These are phyloP conservation scores for Alternaria atra DNA, from an alignment of 2,329 filamentous ascomycete species.

Conservation along the genomic window DNA sequence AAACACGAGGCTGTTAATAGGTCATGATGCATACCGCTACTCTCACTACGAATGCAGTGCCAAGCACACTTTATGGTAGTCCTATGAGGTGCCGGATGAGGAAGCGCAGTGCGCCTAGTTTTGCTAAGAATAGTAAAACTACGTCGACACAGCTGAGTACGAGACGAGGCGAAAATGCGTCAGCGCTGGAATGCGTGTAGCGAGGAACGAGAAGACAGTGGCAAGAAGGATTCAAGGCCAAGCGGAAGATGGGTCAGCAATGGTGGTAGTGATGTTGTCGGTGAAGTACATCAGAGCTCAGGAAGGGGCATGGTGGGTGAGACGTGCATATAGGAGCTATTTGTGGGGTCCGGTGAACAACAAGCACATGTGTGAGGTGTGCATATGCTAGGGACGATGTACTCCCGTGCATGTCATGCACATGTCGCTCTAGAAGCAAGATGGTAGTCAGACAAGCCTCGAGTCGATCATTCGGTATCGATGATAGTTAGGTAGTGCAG, in stretches of 20 bases:
- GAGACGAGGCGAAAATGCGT: conserved; percentile 15
- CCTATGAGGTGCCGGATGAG: conserved; percentile 17
- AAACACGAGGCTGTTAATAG: conserved; percentile 22
- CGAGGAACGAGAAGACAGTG: not conserved
- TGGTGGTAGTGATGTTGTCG: conserved; percentile 1
- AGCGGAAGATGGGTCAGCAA: not conserved
- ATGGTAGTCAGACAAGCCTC: not conserved
- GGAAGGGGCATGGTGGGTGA: not conserved
- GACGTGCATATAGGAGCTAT: not conserved
- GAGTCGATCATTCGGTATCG: conserved; percentile 1
- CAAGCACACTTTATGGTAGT: conserved; percentile 4
- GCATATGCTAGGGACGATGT: not conserved
- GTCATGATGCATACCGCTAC: conserved; percentile 28
- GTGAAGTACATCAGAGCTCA: not conserved
- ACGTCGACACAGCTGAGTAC: conserved; percentile 17
- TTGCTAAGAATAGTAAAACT: conserved; percentile 26
- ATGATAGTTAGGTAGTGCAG: not conserved
- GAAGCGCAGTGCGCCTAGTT: conserved; percentile 10
- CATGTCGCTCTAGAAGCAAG: not conserved
- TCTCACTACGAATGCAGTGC: conserved; percentile 14
- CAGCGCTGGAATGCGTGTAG: conserved; percentile 11
- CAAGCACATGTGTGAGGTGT: not conserved
- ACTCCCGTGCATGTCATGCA: not conserved
- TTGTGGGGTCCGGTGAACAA: not conserved
- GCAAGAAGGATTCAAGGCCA: not conserved